Evolutionary conservation across 495 filamentous ascomycete genomes (phyloP).

Genomic region (Penicillium nucicola): DNA sequence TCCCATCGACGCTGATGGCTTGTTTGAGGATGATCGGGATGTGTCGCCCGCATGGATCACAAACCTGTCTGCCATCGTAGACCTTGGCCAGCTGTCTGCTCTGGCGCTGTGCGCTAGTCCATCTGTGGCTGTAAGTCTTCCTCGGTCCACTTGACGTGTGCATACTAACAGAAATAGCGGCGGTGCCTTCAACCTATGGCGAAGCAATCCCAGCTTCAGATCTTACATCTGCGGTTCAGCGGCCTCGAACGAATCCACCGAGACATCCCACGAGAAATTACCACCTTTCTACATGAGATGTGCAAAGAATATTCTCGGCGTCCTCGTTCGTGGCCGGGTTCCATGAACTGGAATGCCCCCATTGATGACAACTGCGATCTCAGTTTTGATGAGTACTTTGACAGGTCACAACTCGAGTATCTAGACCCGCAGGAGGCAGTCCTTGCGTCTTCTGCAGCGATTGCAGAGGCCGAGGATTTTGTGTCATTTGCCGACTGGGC

Average conservation of each 20-base stretch:
- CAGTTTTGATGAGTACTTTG: background rate
- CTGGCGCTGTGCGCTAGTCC: conserved; percentile 1
- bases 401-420: background rate
- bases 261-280: background rate
- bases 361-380: background rate
- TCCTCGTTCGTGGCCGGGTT: background rate
- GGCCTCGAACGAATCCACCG: background rate
- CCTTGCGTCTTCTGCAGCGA: background rate
- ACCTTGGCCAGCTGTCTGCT: background rate
- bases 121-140: background rate
- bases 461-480: conserved; percentile 1
- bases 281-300: background rate
- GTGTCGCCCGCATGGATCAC: background rate
- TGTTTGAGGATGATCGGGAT: conserved; percentile 5
- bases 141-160: background rate
- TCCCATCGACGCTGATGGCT: too few species aligned
- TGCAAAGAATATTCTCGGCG: background rate
- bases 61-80: background rate
- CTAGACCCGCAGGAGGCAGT: too few species aligned
- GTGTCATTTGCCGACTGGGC: conserved; percentile 11
- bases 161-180: background rate
- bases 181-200: background rate
- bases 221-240: background rate
- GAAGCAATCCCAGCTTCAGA: background rate
- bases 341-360: background rate